Evolutionary conservation across 2,329 filamentous ascomycete species (phyloP).

Genomic region (Aspergillus arachidicola): DNA sequence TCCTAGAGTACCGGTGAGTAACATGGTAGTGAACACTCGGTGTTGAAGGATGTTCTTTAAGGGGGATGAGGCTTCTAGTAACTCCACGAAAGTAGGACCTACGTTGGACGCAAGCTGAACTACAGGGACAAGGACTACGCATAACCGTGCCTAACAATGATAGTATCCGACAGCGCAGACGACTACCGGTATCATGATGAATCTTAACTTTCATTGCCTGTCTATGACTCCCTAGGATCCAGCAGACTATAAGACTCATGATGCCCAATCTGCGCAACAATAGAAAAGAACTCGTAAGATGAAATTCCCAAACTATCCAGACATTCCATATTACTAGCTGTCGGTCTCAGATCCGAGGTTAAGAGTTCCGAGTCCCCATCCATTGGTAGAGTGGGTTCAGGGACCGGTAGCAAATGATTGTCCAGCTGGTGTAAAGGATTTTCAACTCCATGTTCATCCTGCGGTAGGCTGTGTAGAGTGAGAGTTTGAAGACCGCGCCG

Average conservation of each 20-base stretch:
- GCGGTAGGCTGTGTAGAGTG: not conserved
- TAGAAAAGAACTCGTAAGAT: not conserved
- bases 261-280: not conserved
- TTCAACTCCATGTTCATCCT: not conserved
- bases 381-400: not conserved
- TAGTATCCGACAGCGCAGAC: too few species aligned
- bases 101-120: too few species aligned
- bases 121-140: too few species aligned
- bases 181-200: not conserved
- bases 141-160: too few species aligned
- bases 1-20: too few species aligned
- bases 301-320: not conserved
- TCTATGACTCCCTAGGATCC: not conserved
- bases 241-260: not conserved
- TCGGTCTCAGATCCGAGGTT: not conserved
- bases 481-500: not conserved
- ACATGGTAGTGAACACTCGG: too few species aligned
- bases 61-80: too few species aligned
- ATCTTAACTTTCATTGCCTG: not conserved
- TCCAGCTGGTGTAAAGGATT: not conserved
- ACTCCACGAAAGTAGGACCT: too few species aligned
- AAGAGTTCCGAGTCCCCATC: not conserved
- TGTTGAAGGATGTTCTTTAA: too few species aligned
- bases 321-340: not conserved
- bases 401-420: not conserved